Base-by-base conservation (phyloP, 164 flowering plant genomes). In the Tetracentron sinense region DNA sequence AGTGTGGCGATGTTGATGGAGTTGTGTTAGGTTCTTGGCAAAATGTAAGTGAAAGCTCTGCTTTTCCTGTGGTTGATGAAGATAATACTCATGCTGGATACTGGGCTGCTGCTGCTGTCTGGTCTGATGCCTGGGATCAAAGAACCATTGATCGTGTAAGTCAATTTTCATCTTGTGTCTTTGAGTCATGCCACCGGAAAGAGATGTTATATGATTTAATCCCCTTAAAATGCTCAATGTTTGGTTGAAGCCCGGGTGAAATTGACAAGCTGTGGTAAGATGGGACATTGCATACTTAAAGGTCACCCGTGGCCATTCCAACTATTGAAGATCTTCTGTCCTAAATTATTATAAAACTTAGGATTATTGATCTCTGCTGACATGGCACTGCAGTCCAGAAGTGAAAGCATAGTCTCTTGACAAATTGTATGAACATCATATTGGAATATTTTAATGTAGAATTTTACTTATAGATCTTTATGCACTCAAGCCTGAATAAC, bases 1-100 rank as follows among this genome's bases (percentile, higher is more conserved):
- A 78, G 42, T 95, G 94, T 64, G 97, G 96, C 59, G 99, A 95
- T 70, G 69, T 95, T 74, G 96, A 92, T 82, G 99, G 99, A 64
- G 92, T 81, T 68, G 97, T 95, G 67, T 66, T 82, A 64, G 99
- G 97, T 69, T 80, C 85, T 61, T 95, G 99, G 99, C 55, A 74
- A 63, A 77, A 63, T 70, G 49, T 79, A 20, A 69, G 68, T 68
- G 85, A 71, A 54, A 69, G 56, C 35, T 66, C 76, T 70, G 62
- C 72, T 61, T 56, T 63, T 54, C 69, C 80, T 54, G 75, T 64
- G 53, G 48, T 44, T 62, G 87, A 84, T 62, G 89, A 82, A 66
- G 87, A 83, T 58, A 55, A 61, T 65, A 66, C 69, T 64, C 63
- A 70, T 72, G 74, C 72, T 72, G 89, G 89, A 67, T 95, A 91